Evolutionary conservation across 169 alveolate genomes (phyloP), one percentile per base, ranked within the genome.

Genomic region (Plasmodium berghei): DNA sequence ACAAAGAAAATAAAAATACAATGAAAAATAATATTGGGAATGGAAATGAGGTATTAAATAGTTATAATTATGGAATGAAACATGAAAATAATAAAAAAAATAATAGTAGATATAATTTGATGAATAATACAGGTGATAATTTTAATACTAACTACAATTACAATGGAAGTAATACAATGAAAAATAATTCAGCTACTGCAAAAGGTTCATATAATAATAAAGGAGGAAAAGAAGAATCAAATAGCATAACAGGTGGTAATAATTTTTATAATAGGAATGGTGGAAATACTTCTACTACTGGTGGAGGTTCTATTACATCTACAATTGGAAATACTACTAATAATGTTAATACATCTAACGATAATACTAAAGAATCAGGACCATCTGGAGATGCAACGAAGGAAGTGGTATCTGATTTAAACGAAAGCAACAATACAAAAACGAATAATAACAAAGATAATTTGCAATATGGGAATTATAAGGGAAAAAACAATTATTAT

Each of bases 201-300:
- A 77, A 77, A 18, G 66, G 48, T 77, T 2, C 52, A 16, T 77
- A 77, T 24, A 64, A 59, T 77, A 56, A 28, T 10, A 63, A 77
- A 26, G 52, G 49, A 48, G 66, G 40, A 3, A 54, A 58, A 58
- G 42, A 28, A 9, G 74, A 49, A 14, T 24, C 46, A 14, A 12
- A 56, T 46, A 6, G 12, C 20, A 16, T 34, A 6, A 12, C 70
- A 28, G 62, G 22, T 22, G 40, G 87, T 20, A 77, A 62, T 45
- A 42, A 26, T 69, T 64, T 22, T 49, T 64, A 28, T 2, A 40
- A 42, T 9, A 77, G 58, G 26, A 18, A 56, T 48, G 40, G 42
- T 16, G 8, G 40, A 5, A 52, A 16, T 16, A 34, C 42, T 34
- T 34, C 42, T 34, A n/a, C 22, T 2, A 40, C 28, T 48, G 22